Conservation (phyloP, 768 basidiomycete genomes). For the Lactarius sp. region DNA sequence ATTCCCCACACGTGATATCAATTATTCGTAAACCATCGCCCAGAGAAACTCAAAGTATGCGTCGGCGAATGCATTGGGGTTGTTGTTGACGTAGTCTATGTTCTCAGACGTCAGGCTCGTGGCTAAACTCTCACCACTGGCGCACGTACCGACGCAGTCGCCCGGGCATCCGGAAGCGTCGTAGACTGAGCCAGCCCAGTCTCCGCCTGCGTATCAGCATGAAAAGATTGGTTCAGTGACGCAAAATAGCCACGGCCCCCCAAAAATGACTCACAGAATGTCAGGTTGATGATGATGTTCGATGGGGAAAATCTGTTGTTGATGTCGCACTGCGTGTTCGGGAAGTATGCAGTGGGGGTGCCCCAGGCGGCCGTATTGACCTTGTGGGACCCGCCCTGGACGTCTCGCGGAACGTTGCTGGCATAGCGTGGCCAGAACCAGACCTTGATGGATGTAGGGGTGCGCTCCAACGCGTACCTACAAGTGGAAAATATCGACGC, state of each 20-base stretch:
- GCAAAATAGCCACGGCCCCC: background rate
- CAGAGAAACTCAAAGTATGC: constrained; percentile 71
- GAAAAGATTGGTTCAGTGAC: background rate
- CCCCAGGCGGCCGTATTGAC: constrained; percentile 57
- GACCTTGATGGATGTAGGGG: constrained; percentile 51
- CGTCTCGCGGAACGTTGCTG: constrained; percentile 42
- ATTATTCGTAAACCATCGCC: constrained; percentile 46
- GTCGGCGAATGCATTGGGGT: constrained; percentile 59
- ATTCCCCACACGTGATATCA: background rate
- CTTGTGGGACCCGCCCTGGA: constrained; percentile 36
- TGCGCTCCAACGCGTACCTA: constrained; percentile 64
- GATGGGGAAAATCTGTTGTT: constrained; percentile 47
- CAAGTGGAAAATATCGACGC: background rate
- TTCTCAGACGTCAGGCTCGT: constrained; percentile 27
- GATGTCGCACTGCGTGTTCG: constrained; percentile 54
- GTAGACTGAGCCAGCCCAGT: constrained; percentile 52
- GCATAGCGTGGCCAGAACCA: constrained; percentile 65
- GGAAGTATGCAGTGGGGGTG: constrained; percentile 56
- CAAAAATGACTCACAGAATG: constrained; percentile 49
- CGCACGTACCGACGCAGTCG: constrained; percentile 42
- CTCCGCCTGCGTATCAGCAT: constrained; percentile 33
- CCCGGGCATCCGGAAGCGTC: constrained; percentile 47
- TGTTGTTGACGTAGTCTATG: constrained; percentile 58
- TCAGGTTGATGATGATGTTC: constrained; percentile 65
- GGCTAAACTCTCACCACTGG: background rate